These are phyloP conservation scores for Catharanthus roseus DNA, from an alignment of 257 asterid genomes.

Conservation along the genomic window DNA sequence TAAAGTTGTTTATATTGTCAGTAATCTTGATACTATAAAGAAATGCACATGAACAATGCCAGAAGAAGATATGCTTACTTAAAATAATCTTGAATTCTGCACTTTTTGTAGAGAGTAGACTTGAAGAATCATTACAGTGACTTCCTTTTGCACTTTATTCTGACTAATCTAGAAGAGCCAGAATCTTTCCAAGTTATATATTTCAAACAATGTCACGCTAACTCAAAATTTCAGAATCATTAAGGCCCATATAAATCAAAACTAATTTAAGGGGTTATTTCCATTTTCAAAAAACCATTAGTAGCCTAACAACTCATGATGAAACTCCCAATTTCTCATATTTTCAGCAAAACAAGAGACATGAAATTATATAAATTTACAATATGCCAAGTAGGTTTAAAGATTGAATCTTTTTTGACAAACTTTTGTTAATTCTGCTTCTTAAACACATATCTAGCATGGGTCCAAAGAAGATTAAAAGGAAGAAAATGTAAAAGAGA, in stretches of 20 bases:
- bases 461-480: neutral
- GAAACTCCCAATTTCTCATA: neutral
- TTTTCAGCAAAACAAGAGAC: neutral
- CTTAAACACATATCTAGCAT: neutral
- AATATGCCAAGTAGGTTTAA: neutral
- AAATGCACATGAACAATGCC: neutral
- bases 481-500: neutral
- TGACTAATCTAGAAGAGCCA: slow-evolving; percentile 19
- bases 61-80: slow-evolving; percentile 27
- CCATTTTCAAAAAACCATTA: neutral
- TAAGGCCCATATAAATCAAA: neutral
- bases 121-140: slow-evolving; percentile 18
- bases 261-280: neutral
- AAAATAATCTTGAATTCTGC: slow-evolving; percentile 9
- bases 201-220: neutral
- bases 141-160: slow-evolving; percentile 10
- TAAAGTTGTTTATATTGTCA: neutral
- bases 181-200: neutral
- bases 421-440: neutral
- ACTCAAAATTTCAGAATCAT: neutral
- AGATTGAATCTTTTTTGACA: neutral
- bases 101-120: slow-evolving; percentile 8
- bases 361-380: neutral
- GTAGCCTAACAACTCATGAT: neutral
- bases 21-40: neutral